Conservation (phyloP, 345 rosid species). For the Citrus reticulata region DNA sequence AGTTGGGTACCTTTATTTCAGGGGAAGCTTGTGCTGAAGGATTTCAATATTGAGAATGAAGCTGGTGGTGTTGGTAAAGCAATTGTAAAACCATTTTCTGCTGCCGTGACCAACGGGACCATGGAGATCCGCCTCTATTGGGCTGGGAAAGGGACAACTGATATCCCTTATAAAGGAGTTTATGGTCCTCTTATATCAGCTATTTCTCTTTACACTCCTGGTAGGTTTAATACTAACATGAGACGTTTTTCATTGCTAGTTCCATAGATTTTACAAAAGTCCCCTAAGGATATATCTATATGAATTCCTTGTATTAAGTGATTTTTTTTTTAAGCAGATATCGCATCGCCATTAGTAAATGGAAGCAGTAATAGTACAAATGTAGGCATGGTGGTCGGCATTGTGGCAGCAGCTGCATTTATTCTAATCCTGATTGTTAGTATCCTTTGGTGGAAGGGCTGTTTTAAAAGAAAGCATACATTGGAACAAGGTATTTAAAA, state of each 20-base stretch:
- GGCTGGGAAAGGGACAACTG: conserved; percentile 64
- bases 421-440: conserved; percentile 28
- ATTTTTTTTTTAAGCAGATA: neutral
- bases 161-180: conserved; percentile 36
- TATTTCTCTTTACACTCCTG: conserved; percentile 28
- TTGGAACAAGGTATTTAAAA: conserved; percentile 27
- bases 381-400: conserved; percentile 10
- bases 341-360: neutral
- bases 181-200: conserved; percentile 65
- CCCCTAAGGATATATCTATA: too few species aligned
- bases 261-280: neutral
- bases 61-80: conserved; percentile 24
- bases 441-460: conserved; percentile 49
- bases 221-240: neutral
- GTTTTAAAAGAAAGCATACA: conserved; percentile 23
- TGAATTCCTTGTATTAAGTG: too few species aligned
- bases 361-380: neutral
- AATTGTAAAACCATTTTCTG: neutral
- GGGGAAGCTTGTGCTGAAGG: conserved; percentile 40
- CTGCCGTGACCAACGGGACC: neutral
- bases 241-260: neutral
- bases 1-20: conserved; percentile 5
- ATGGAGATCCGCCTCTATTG: conserved; percentile 41
- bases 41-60: conserved; percentile 27
- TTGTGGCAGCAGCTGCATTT: conserved; percentile 24